phyloP scores from a whole-genome alignment of 768 basidiomycete species.

The Lanmaoa rubissima region DNA sequence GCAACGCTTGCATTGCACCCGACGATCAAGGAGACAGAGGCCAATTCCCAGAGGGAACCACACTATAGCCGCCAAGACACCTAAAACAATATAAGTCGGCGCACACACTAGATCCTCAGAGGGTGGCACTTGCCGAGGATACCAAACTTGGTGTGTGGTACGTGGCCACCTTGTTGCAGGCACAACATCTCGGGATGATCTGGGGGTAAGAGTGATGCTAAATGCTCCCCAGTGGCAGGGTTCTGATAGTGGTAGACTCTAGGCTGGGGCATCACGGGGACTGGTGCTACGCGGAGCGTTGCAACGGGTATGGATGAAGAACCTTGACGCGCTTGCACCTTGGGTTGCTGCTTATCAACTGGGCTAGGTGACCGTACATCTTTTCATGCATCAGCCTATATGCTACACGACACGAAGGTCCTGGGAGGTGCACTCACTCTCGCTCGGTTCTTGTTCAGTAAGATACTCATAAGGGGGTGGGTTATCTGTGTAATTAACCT shows the following conservation, averaged over 20 bases:
- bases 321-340: conserved; percentile 1
- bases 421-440: conserved; percentile 25
- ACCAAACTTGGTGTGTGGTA: conserved; percentile 62
- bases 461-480: conserved; percentile 49
- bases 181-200: conserved; percentile 84
- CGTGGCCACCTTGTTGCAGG: conserved; percentile 72
- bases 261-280: conserved; percentile 40
- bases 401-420: not conserved
- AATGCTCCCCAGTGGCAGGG: conserved; percentile 53
- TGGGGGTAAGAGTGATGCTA: conserved; percentile 68
- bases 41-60: conserved; percentile 88
- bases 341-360: conserved; percentile 16
- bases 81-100: conserved; percentile 34
- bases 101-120: not conserved
- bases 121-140: conserved; percentile 53
- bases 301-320: conserved; percentile 15
- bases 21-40: conserved; percentile 71
- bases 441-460: conserved; percentile 25
- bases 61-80: conserved; percentile 75
- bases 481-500: conserved; percentile 32
- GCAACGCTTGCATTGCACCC: conserved; percentile 60
- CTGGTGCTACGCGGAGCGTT: conserved; percentile 27
- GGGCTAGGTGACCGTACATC: conserved; percentile 5
- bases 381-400: conserved; percentile 1
- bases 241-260: conserved; percentile 69